Conservation (phyloP, 73 alveolate genomes). For the Durusdinium trenchii region DNA sequence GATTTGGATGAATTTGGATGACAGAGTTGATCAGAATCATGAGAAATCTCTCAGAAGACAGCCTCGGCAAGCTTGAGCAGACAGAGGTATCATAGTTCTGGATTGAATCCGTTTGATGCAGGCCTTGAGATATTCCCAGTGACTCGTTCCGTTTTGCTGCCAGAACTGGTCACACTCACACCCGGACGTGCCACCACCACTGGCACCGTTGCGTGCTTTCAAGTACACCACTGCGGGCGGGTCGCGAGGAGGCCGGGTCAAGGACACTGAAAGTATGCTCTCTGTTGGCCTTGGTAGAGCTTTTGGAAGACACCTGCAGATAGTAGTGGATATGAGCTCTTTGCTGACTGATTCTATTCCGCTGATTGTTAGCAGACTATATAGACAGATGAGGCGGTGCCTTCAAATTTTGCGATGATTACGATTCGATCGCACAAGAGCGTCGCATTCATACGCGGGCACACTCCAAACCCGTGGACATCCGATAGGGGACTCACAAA, state of each 20-base stretch:
- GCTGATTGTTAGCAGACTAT: neutral
- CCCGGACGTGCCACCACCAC: constrained; percentile 90
- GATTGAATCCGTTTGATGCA: neutral
- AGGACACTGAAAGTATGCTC: no score
- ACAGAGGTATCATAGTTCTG: neutral
- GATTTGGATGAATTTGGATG: no score
- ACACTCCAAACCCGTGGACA: no score
- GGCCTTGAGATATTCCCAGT: neutral
- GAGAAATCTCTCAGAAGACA: no score
- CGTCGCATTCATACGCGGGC: no score
- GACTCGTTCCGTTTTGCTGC: neutral
- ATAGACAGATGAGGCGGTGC: neutral
- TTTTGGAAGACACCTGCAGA: no score
- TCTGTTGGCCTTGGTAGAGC: no score
- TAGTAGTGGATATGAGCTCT: no score
- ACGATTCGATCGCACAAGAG: no score
- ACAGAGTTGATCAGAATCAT: no score
- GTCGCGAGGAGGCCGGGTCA: constrained; percentile 91
- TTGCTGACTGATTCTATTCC: neutral
- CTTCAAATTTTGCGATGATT: neutral
- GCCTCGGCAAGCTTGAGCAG: no score
- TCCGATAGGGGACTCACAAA: no score
- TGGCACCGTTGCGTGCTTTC: constrained; percentile 82
- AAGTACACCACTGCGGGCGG: constrained; percentile 84
- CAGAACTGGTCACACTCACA: constrained; percentile 56